A percentile compares a stretch with the other conserved stretches of the same genome.
These are phyloP conservation scores for Phialocephala subalpina DNA, from an alignment of 2,329 filamentous ascomycete genomes.

Conservation along the genomic window DNA sequence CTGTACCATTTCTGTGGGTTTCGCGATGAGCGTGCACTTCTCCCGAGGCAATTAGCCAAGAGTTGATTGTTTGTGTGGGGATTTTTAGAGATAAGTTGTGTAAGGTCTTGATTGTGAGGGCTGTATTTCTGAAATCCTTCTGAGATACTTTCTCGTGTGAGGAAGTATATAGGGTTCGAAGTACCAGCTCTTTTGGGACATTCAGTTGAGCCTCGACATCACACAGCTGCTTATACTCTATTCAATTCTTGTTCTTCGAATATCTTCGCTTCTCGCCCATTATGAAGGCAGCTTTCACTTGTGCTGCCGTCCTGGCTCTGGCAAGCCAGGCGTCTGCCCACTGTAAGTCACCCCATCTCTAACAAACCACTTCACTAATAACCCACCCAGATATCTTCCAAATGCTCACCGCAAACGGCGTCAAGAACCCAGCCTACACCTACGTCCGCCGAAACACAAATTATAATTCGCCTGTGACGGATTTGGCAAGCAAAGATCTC, in stretches of 20 bases:
- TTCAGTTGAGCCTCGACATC: background rate
- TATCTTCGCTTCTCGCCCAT: slow-evolving; percentile 4
- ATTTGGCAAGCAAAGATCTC: slow-evolving; percentile 33
- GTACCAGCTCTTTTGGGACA: background rate
- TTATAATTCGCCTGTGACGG: slow-evolving; percentile 58
- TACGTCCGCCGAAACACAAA: slow-evolving; percentile 53
- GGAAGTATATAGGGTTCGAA: slow-evolving; percentile 10
- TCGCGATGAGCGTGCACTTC: slow-evolving; percentile 8
- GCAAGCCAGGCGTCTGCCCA: slow-evolving; percentile 34
- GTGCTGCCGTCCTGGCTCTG: slow-evolving; percentile 27
- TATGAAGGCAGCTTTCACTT: slow-evolving; percentile 33
- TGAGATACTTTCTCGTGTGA: background rate
- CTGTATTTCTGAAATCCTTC: too few relatives aligned
- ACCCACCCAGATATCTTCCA: slow-evolving; percentile 37
- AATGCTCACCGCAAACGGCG: slow-evolving; percentile 27
- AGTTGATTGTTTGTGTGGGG: background rate
- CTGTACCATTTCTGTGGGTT: slow-evolving; percentile 9
- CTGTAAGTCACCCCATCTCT: slow-evolving; percentile 24
- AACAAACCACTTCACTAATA: background rate
- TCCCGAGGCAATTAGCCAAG: slow-evolving; percentile 5
- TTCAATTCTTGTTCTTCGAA: background rate
- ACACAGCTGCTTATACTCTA: background rate
- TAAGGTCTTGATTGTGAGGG: background rate
- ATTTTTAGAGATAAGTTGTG: background rate
- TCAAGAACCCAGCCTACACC: slow-evolving; percentile 50